Evolutionary conservation across 176 grass and related monocot species (phyloP).

Genomic region (Musa itinerans): DNA sequence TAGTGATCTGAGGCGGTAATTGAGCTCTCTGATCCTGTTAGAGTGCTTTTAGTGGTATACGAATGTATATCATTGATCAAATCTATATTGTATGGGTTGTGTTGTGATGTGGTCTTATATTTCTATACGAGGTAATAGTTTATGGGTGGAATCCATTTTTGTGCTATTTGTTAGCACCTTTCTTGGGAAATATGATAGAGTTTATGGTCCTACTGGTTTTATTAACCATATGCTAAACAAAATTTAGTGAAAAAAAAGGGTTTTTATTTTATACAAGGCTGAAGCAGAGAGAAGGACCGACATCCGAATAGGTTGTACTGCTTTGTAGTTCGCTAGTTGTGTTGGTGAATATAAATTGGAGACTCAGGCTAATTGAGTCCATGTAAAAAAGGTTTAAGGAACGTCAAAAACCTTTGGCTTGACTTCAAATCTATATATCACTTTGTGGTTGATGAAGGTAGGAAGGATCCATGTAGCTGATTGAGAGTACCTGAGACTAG

Average conservation of each 20-base stretch:
- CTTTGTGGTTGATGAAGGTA: background rate
- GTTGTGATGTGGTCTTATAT: too few relatives aligned
- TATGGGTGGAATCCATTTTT: background rate
- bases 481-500: too few relatives aligned
- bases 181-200: background rate
- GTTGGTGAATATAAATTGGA: background rate
- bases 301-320: background rate
- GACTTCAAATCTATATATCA: background rate
- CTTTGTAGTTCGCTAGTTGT: background rate
- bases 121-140: too few relatives aligned
- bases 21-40: background rate
- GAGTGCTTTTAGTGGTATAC: too few relatives aligned
- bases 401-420: background rate
- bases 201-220: background rate
- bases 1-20: conserved; percentile 6
- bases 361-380: too few relatives aligned
- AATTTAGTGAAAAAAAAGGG: background rate
- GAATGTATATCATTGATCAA: too few relatives aligned
- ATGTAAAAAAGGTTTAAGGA: background rate
- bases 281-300: background rate
- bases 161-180: background rate
- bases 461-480: background rate
- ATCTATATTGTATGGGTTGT: too few relatives aligned
- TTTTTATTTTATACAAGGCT: background rate
- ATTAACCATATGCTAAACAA: background rate